Evolutionary conservation across 1,284 basidiomycete species (phyloP).

Genomic region (Cryptococcus sp.): DNA sequence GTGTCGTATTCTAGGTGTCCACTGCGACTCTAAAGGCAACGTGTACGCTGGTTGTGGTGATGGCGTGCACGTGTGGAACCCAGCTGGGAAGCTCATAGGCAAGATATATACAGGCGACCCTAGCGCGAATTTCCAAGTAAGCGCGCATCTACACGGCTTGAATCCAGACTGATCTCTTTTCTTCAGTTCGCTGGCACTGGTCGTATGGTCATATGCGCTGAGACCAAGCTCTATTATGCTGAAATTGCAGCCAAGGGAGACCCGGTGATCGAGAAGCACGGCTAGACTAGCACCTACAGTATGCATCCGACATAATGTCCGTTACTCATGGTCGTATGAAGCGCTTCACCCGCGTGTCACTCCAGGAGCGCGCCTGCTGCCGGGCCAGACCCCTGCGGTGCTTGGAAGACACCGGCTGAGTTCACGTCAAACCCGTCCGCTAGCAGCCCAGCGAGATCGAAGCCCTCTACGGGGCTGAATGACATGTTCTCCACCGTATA

Average conservation of each 20-base stretch:
- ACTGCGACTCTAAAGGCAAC: slow-evolving; percentile 65
- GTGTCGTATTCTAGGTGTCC: slow-evolving; percentile 48
- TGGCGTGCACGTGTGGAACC: slow-evolving; percentile 71
- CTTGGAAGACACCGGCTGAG: no score
- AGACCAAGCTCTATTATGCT: slow-evolving; percentile 67
- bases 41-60: slow-evolving; percentile 71
- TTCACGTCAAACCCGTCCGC: neutral
- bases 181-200: slow-evolving; percentile 65
- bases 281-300: no score
- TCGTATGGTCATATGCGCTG: slow-evolving; percentile 67
- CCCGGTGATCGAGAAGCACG: slow-evolving; percentile 24
- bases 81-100: slow-evolving; percentile 65
- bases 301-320: no score
- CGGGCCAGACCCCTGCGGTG: no score
- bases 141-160: no score
- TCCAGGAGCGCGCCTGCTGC: no score
- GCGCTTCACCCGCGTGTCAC: no score
- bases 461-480: slow-evolving; percentile 49
- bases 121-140: slow-evolving; percentile 59
- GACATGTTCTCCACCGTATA: slow-evolving; percentile 53
- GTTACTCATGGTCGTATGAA: no score
- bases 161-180: no score
- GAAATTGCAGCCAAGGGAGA: slow-evolving; percentile 57
- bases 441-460: slow-evolving; percentile 48
- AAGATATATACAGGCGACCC: slow-evolving; percentile 69